phyloP scores from a whole-genome alignment of 331 rosid genomes.

The Rosa hybrid region DNA sequence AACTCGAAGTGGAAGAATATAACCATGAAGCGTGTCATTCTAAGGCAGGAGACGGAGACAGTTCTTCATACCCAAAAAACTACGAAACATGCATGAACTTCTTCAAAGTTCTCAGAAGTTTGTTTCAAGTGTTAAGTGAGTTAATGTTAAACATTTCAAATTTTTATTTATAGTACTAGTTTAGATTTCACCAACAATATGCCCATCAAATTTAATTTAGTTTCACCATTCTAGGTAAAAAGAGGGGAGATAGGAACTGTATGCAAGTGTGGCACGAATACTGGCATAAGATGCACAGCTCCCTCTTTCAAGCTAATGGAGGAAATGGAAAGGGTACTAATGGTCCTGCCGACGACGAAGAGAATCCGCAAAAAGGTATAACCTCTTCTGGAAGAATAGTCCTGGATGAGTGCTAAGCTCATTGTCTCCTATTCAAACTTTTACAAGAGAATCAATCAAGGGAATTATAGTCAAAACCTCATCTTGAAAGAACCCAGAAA shows the following conservation, averaged over 20 bases:
- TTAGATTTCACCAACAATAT: neutral
- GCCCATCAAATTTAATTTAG: neutral
- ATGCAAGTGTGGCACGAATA: neutral
- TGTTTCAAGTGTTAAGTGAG: constrained; percentile 18
- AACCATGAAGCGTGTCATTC: neutral
- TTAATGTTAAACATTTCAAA: neutral
- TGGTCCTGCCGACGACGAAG: constrained; percentile 9
- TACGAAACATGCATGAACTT: constrained; percentile 28
- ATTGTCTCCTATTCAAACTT: no score
- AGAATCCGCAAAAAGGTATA: constrained; percentile 19
- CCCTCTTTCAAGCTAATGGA: neutral
- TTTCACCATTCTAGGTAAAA: neutral
- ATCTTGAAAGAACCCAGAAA: no score
- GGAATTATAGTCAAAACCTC: no score
- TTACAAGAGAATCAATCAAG: no score
- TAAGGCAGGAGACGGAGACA: neutral
- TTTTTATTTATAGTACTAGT: neutral
- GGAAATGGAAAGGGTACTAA: neutral
- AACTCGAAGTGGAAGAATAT: neutral
- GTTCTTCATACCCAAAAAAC: constrained; percentile 18
- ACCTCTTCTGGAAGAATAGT: neutral
- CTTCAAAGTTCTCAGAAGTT: neutral
- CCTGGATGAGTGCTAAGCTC: no score
- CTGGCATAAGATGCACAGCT: neutral
- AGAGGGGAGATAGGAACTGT: neutral